phyloP scores from a whole-genome alignment of 1,284 basidiomycete genomes.

The Ceratobasidium sp. region DNA sequence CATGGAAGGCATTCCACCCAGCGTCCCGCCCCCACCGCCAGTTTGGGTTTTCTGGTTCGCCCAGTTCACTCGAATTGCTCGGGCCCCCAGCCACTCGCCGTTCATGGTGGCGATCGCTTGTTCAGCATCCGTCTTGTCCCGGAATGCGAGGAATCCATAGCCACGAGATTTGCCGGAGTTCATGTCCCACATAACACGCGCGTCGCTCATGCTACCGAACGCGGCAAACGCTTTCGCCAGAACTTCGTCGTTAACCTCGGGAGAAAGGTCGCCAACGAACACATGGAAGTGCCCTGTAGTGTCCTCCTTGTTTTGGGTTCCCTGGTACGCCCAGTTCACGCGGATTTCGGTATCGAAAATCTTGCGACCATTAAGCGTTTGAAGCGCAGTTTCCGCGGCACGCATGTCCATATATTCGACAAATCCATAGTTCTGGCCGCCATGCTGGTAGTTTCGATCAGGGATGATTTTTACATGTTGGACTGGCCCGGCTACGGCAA shows the following conservation, averaged over 20 bases:
- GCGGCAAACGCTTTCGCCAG: constrained; percentile 94
- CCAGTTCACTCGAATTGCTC: constrained; percentile 99
- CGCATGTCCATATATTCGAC: constrained; percentile 98
- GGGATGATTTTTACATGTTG: constrained; percentile 99
- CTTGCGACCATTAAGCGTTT: constrained; percentile 96
- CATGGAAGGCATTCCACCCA: constrained; percentile 46
- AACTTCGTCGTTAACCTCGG: constrained; percentile 98
- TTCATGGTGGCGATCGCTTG: constrained; percentile 99
- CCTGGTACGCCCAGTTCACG: constrained; percentile 98
- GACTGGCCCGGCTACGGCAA: constrained; percentile 93
- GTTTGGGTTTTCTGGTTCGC: constrained; percentile 96
- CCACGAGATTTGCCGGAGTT: constrained; percentile 97
- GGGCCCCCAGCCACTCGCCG: constrained; percentile 97
- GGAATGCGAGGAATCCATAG: constrained; percentile 92
- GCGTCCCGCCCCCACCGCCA: constrained; percentile 51
- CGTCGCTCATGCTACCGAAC: constrained; percentile 95
- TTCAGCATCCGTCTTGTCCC: constrained; percentile 97
- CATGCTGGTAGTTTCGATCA: constrained; percentile 97
- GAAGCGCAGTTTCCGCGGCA: constrained; percentile 94
- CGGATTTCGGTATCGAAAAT: constrained; percentile 98
- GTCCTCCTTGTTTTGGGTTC: constrained; percentile 95
- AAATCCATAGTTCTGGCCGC: constrained; percentile 97
- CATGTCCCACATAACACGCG: constrained; percentile 99
- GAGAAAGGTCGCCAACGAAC: constrained; percentile 97
- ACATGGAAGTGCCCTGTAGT: constrained; percentile 96